phyloP scores from a whole-genome alignment of 169 alveolate species.

The Theileria annulata region DNA sequence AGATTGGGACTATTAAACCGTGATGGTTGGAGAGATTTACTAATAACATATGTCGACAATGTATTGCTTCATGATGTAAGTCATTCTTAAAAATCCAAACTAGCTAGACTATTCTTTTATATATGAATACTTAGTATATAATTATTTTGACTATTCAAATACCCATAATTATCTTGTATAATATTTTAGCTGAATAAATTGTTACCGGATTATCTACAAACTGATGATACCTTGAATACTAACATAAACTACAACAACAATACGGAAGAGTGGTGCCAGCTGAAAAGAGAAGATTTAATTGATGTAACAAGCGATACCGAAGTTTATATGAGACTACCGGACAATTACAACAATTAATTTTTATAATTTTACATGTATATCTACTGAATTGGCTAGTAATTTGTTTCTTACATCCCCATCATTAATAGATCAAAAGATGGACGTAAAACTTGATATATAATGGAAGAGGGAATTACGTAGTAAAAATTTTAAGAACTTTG shows the following conservation, averaged over 20 bases:
- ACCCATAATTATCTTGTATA: neutral
- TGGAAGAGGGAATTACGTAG: neutral
- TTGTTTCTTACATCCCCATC: neutral
- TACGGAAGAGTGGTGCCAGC: conserved; percentile 67
- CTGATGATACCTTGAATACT: conserved; percentile 2
- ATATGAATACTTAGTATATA: neutral
- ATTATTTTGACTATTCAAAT: neutral
- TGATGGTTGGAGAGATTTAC: conserved; percentile 80
- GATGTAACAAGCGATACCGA: conserved; percentile 71
- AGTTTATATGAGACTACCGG: conserved; percentile 50
- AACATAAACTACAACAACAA: conserved; percentile 63
- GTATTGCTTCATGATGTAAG: conserved; percentile 70
- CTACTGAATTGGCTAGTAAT: neutral
- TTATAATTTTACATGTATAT: neutral
- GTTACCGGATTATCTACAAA: neutral
- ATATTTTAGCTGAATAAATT: neutral
- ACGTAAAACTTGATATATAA: no score
- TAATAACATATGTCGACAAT: conserved; percentile 59
- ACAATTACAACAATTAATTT: neutral
- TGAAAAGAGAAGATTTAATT: conserved; percentile 54
- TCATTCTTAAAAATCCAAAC: neutral
- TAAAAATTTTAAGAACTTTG: neutral
- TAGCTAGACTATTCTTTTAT: neutral
- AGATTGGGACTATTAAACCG: conserved; percentile 67
- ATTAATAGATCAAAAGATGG: neutral